Evolutionary conservation across 768 basidiomycete genomes (phyloP).

Genomic region (Leccinum fibrillosum): DNA sequence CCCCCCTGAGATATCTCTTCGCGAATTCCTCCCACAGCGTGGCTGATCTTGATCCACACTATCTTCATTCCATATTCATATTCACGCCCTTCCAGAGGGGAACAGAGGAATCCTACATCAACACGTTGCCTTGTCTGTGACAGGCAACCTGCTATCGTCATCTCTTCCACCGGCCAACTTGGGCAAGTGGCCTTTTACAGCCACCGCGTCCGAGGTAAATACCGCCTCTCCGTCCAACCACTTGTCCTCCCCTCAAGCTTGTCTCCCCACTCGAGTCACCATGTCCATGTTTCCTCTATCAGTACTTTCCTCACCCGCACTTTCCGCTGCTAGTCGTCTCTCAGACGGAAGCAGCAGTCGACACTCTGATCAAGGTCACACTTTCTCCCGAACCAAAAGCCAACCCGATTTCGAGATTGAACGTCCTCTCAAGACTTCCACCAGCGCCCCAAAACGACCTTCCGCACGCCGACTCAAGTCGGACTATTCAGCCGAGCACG

Average conservation of each 20-base stretch:
- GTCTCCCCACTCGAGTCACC: slow-evolving; percentile 3
- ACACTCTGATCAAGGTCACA: slow-evolving; percentile 31
- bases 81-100: slow-evolving; percentile 24
- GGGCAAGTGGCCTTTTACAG: slow-evolving; percentile 31
- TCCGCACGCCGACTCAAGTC: slow-evolving; percentile 32
- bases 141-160: slow-evolving; percentile 31
- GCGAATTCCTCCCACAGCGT: slow-evolving; percentile 17
- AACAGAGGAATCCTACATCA: slow-evolving; percentile 23
- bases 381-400: slow-evolving; percentile 41
- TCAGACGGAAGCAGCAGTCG: slow-evolving; percentile 37
- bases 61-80: slow-evolving; percentile 27
- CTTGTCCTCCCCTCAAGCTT: slow-evolving; percentile 11
- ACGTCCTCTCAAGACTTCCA: slow-evolving; percentile 40
- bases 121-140: slow-evolving; percentile 34
- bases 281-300: slow-evolving; percentile 28
- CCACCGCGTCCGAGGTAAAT: slow-evolving; percentile 34
- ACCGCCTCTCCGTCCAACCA: slow-evolving; percentile 14
- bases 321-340: slow-evolving; percentile 36
- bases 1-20: slow-evolving; percentile 18
- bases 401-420: slow-evolving; percentile 67
- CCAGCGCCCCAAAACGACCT: slow-evolving; percentile 30
- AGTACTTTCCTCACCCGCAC: slow-evolving; percentile 31
- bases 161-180: slow-evolving; percentile 27
- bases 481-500: slow-evolving; percentile 49
- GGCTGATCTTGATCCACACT: slow-evolving; percentile 31